These are phyloP conservation scores for Solanum gandarillasii DNA, from an alignment of 257 asterid species.

Conservation along the genomic window DNA sequence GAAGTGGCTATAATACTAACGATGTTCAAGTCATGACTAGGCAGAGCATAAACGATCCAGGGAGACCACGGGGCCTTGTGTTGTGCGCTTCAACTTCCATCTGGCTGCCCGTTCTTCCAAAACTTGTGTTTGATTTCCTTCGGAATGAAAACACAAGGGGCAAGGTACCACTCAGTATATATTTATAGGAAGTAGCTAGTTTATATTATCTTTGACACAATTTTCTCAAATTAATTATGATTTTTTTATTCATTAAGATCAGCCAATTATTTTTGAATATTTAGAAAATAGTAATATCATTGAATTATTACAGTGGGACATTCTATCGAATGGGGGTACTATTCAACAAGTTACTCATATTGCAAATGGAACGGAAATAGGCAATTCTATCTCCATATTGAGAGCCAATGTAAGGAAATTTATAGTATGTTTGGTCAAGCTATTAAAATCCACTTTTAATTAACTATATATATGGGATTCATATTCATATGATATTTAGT, in stretches of 20 bases:
- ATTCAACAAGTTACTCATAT: slow-evolving; percentile 20
- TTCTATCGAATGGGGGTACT: slow-evolving; percentile 14
- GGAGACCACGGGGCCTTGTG: slow-evolving; percentile 17
- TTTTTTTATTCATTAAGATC: background rate
- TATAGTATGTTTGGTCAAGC: background rate
- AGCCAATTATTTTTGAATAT: background rate
- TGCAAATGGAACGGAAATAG: slow-evolving; percentile 17
- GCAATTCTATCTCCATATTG: slow-evolving; percentile 19
- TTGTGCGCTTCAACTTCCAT: slow-evolving; percentile 27
- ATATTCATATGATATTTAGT: background rate
- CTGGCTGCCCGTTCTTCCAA: slow-evolving; percentile 35
- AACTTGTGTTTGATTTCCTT: slow-evolving; percentile 21
- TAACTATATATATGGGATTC: background rate
- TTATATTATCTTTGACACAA: background rate
- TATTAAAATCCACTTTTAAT: too few species aligned
- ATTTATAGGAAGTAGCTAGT: background rate
- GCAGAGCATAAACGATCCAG: slow-evolving; percentile 21
- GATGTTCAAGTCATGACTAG: slow-evolving; percentile 23
- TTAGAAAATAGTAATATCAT: background rate
- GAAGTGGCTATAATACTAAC: slow-evolving; percentile 11
- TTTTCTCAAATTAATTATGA: background rate
- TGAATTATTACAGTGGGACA: slow-evolving; percentile 27
- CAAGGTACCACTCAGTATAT: slow-evolving; percentile 13
- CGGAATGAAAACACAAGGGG: slow-evolving; percentile 9
- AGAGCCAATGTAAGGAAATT: slow-evolving; percentile 15